phyloP scores from a whole-genome alignment of 306 rosid genomes.

The Dryas drummondii region DNA sequence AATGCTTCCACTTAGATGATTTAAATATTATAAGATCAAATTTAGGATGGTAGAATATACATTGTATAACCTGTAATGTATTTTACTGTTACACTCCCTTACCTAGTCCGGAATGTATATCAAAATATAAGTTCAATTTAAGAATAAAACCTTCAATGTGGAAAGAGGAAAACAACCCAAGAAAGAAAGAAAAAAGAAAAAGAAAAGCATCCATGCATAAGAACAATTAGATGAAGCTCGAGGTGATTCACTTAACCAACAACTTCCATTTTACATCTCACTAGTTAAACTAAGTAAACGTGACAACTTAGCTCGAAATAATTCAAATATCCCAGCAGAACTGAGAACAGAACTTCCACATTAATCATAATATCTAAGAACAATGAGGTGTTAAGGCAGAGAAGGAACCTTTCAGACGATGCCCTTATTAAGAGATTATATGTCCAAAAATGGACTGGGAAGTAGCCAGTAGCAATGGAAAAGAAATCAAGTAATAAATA shows the following conservation, averaged over 20 bases:
- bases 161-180: too few species aligned
- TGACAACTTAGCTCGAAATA: background rate
- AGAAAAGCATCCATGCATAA: background rate
- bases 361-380: background rate
- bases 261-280: background rate
- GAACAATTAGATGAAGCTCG: background rate
- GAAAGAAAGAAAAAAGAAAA: background rate
- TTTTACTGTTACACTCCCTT: too few species aligned
- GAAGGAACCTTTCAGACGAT: background rate
- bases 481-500: constrained; percentile 6
- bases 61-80: background rate
- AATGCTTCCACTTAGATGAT: background rate
- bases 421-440: background rate
- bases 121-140: too few species aligned
- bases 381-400: background rate
- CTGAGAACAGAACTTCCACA: background rate
- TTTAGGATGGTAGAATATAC: background rate
- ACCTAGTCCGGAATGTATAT: too few species aligned
- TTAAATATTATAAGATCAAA: background rate
- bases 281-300: background rate
- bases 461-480: background rate
- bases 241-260: background rate
- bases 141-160: too few species aligned
- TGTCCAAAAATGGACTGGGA: background rate
- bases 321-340: background rate